phyloP scores from a whole-genome alignment of 2,329 filamentous ascomycete genomes.

The Rhinocladiella similis region DNA sequence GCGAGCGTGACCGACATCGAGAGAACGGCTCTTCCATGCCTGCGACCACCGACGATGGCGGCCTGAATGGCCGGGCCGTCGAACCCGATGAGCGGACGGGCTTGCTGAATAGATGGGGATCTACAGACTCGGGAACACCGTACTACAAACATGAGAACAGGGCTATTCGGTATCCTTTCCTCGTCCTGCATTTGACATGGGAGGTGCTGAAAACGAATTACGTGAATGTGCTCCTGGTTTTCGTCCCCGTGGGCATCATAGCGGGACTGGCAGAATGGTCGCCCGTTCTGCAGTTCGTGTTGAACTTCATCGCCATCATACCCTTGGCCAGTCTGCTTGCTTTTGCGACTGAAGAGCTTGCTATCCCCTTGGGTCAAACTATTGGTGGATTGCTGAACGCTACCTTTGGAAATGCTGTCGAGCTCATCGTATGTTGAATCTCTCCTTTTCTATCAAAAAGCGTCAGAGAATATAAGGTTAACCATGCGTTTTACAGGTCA shows the following conservation, averaged over 20 bases:
- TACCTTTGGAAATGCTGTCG: slow-evolving; percentile 67
- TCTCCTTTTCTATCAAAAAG: too few species aligned
- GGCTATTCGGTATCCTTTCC: slow-evolving; percentile 42
- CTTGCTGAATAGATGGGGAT: slow-evolving; percentile 32
- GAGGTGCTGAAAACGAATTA: slow-evolving; percentile 49
- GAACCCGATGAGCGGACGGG: slow-evolving; percentile 38
- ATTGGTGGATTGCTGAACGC: slow-evolving; percentile 65
- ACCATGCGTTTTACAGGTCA: slow-evolving; percentile 62
- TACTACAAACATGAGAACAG: slow-evolving; percentile 38
- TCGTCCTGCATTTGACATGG: slow-evolving; percentile 43
- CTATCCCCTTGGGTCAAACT: slow-evolving; percentile 61
- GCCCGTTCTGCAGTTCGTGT: slow-evolving; percentile 58
- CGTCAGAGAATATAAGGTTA: slow-evolving; percentile 69
- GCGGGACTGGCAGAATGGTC: slow-evolving; percentile 61
- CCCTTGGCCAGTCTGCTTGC: slow-evolving; percentile 62
- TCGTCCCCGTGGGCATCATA: slow-evolving; percentile 65
- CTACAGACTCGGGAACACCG: slow-evolving; percentile 29
- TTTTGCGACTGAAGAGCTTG: slow-evolving; percentile 65
- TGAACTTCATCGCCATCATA: slow-evolving; percentile 67
- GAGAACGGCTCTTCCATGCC: slow-evolving; percentile 13
- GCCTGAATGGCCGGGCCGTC: slow-evolving; percentile 34
- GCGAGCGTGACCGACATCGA: not conserved
- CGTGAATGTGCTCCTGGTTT: slow-evolving; percentile 63
- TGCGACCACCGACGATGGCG: slow-evolving; percentile 14
- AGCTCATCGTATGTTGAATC: slow-evolving; percentile 58